Evolutionary conservation across 441 rosid species (phyloP).

Genomic region (Cnidoscolus chayamansa): DNA sequence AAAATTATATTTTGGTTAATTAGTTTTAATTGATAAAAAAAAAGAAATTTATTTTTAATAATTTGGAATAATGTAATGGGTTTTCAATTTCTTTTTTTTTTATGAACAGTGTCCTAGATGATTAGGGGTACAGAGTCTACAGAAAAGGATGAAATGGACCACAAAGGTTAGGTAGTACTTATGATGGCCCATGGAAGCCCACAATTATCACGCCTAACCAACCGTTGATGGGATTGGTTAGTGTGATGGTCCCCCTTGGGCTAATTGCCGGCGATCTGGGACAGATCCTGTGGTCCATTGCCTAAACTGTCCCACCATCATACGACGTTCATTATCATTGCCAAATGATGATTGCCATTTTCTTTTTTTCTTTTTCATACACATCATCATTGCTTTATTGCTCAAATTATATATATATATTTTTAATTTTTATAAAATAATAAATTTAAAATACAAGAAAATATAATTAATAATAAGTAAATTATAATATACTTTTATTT

Average conservation of each 20-base stretch:
- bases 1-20: too few relatives aligned
- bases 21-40: too few relatives aligned
- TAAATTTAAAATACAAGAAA: too few relatives aligned
- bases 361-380: background rate
- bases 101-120: background rate
- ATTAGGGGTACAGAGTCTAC: background rate
- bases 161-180: background rate
- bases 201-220: background rate
- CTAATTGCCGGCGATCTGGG: background rate
- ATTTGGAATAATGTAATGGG: too few relatives aligned
- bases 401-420: too few relatives aligned
- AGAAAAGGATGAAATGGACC: background rate
- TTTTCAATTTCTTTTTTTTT: too few relatives aligned
- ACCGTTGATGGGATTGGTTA: slow-evolving; percentile 2
- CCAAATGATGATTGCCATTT: background rate
- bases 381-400: too few relatives aligned
- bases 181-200: slow-evolving; percentile 7
- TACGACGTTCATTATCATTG: background rate
- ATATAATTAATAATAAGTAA: too few relatives aligned
- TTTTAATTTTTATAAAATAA: too few relatives aligned
- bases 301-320: background rate
- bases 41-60: too few relatives aligned
- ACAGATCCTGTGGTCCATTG: background rate
- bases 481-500: too few relatives aligned
- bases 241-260: slow-evolving; percentile 5